Evolutionary conservation across 2,329 filamentous ascomycete species (phyloP).

Genomic region (Xylariaceae sp.): DNA sequence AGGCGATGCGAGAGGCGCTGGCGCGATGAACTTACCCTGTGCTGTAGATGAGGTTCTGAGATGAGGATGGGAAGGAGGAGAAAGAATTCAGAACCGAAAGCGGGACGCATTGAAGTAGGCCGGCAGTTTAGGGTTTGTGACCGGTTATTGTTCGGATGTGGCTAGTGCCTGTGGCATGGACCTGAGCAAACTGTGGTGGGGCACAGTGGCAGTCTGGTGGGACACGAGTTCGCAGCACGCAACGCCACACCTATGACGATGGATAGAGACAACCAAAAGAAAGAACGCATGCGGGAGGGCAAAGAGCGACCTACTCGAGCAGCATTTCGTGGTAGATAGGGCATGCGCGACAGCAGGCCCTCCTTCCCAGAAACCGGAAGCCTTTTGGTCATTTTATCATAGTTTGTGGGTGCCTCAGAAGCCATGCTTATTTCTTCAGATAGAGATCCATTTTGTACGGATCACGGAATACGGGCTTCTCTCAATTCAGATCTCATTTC

Average conservation of each 20-base stretch:
- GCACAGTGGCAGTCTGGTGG: background rate
- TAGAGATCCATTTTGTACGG: no score
- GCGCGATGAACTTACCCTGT: conserved; percentile 26
- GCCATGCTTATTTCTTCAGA: no score
- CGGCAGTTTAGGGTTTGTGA: conserved; percentile 30
- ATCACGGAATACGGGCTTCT: background rate
- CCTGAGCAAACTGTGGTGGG: conserved; percentile 1
- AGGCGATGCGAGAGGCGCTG: background rate
- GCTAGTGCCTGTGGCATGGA: conserved; percentile 2
- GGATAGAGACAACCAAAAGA: background rate
- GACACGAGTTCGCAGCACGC: background rate
- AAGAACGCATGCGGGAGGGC: background rate
- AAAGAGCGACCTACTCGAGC: background rate
- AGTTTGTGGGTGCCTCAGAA: no score
- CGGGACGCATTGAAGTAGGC: conserved; percentile 28
- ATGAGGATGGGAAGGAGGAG: conserved; percentile 29
- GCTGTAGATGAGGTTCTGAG: conserved; percentile 33
- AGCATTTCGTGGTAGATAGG: no score
- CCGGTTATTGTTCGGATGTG: conserved; percentile 27
- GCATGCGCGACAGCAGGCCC: no score
- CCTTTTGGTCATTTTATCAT: no score
- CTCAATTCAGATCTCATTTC: background rate
- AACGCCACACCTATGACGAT: background rate
- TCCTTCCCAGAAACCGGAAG: no score
- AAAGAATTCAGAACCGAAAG: conserved; percentile 20